A percentile compares a stretch with the other conserved stretches of the same genome.
These are phyloP conservation scores for Hypomyces perniciosus DNA, from an alignment of 2,329 filamentous ascomycete species.

Conservation along the genomic window DNA sequence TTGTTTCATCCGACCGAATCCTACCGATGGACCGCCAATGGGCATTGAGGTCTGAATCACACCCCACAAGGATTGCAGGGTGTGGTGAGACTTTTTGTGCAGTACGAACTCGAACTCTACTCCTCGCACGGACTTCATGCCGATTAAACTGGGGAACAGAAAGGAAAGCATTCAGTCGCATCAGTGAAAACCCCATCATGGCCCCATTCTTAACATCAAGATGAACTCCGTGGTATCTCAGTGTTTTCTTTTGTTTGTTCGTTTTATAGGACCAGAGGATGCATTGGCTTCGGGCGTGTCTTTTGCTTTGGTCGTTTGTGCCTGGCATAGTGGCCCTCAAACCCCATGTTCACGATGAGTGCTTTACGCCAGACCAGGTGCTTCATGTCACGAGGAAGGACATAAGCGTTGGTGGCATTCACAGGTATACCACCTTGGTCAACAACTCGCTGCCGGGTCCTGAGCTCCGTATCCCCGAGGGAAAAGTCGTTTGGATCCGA, in stretches of 20 bases:
- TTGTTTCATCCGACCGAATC: too few relatives aligned
- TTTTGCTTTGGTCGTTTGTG: neutral
- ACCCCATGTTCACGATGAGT: slow-evolving; percentile 19
- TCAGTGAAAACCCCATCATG: neutral
- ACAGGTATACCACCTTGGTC: slow-evolving; percentile 29
- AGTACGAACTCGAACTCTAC: too few relatives aligned
- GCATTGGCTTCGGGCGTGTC: neutral
- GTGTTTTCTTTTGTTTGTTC: neutral
- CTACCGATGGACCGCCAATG: too few relatives aligned
- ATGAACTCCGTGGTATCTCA: neutral
- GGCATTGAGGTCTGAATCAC: too few relatives aligned
- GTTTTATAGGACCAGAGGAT: neutral
- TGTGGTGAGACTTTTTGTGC: too few relatives aligned
- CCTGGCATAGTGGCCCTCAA: neutral
- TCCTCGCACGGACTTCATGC: too few relatives aligned
- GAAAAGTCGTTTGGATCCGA: slow-evolving; percentile 46
- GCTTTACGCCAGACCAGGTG: slow-evolving; percentile 37
- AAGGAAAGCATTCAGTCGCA: too few relatives aligned
- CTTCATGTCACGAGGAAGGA: slow-evolving; percentile 39
- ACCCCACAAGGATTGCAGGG: too few relatives aligned
- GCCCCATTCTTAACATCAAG: neutral
- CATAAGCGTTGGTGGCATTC: slow-evolving; percentile 20
- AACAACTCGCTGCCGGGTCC: slow-evolving; percentile 51
- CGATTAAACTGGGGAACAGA: too few relatives aligned
- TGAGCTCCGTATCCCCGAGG: slow-evolving; percentile 38